phyloP scores from a whole-genome alignment of 2,329 filamentous ascomycete species.

The Curvularia spicifera region DNA sequence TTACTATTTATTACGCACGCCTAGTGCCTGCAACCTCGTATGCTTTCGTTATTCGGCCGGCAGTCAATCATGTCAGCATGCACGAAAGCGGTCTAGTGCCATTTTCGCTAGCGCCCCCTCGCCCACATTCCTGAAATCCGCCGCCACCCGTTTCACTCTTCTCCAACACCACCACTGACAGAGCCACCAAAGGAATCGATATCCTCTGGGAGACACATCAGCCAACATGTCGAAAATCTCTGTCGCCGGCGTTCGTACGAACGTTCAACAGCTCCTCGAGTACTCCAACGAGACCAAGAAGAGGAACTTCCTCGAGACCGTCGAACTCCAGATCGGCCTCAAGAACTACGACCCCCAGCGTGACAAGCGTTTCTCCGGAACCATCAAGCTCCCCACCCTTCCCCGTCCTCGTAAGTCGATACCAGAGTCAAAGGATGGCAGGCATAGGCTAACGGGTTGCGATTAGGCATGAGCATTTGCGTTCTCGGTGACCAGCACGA shows the following conservation, averaged over 20 bases:
- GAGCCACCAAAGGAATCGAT: conserved; percentile 49
- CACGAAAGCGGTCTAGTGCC: conserved; percentile 20
- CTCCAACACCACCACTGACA: conserved; percentile 42
- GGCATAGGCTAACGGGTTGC: conserved; percentile 15
- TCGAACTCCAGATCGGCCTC: conserved; percentile 68
- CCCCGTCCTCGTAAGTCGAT: conserved; percentile 67
- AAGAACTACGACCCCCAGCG: conserved; percentile 79
- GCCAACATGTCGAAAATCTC: conserved; percentile 81
- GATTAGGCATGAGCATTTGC: conserved; percentile 55
- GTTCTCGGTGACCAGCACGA: conserved; percentile 95
- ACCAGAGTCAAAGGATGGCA: background rate
- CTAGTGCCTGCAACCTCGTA: background rate
- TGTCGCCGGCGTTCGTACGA: conserved; percentile 91
- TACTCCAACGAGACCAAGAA: conserved; percentile 97
- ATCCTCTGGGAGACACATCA: conserved; percentile 58
- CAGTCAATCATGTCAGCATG: background rate
- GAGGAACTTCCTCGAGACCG: conserved; percentile 95
- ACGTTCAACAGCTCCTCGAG: conserved; percentile 91
- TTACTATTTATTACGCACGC: background rate
- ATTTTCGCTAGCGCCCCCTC: conserved; percentile 18
- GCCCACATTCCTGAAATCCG: conserved; percentile 26
- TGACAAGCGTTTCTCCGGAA: conserved; percentile 99
- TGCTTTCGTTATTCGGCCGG: background rate
- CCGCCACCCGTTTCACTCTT: conserved; percentile 21
- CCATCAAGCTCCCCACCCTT: conserved; percentile 90